Conservation (phyloP, 805 yeast species). For the Kazachstania viticola region DNA sequence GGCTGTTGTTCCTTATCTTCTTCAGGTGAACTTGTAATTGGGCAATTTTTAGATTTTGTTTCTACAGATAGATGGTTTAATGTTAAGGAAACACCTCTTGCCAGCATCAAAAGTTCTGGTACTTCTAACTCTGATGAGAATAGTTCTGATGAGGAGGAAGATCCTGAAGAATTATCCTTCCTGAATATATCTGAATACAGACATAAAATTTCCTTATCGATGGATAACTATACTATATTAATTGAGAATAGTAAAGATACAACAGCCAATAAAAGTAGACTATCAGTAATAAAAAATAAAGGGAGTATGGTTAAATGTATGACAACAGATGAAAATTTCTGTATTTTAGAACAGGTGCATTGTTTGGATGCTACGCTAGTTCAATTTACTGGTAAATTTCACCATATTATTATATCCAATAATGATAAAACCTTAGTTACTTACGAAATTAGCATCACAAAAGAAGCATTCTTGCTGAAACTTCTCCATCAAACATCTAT, state of each 20-base stretch:
- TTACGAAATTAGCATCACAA: conserved; percentile 6
- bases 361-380: conserved; percentile 4
- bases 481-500: conserved; percentile 52
- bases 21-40: conserved; percentile 20
- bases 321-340: not conserved
- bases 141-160: conserved; percentile 10
- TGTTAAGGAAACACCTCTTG: conserved; percentile 1
- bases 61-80: conserved; percentile 17
- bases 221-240: conserved; percentile 1
- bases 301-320: not conserved
- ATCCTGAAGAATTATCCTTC: conserved; percentile 8
- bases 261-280: not conserved
- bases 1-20: conserved; percentile 21
- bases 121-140: conserved; percentile 7
- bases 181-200: conserved; percentile 5
- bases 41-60: conserved; percentile 15
- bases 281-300: conserved; percentile 1
- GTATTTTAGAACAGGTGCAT: not conserved
- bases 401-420: conserved; percentile 38
- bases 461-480: conserved; percentile 25
- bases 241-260: conserved; percentile 2
- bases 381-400: conserved; percentile 16
- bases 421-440: conserved; percentile 11
- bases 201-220: conserved; percentile 5
- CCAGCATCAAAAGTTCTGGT: not conserved